Conservation (phyloP, 192 early-diverging fungal species). For the Endogone sp. region DNA sequence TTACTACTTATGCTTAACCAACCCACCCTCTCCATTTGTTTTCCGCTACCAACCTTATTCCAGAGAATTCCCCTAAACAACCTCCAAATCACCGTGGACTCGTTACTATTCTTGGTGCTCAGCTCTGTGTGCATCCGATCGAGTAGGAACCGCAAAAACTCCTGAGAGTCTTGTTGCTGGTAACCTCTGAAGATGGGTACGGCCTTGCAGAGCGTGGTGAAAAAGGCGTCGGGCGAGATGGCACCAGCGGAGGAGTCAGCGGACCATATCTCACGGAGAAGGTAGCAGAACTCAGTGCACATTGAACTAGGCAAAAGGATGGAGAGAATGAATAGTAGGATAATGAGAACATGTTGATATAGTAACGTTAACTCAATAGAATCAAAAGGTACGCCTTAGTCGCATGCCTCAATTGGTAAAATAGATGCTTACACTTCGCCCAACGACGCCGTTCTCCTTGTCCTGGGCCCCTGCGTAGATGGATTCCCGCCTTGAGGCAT, state of each 20-base stretch:
- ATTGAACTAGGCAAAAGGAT: neutral
- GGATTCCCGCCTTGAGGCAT: neutral
- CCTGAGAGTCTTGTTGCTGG: slow-evolving; percentile 97
- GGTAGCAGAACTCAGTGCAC: neutral
- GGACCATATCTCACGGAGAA: slow-evolving; percentile 1
- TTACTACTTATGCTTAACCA: no score
- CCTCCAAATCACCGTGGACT: neutral
- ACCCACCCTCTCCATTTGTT: no score
- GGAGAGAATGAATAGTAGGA: no score
- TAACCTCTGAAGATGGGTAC: slow-evolving; percentile 74
- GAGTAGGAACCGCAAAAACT: slow-evolving; percentile 88
- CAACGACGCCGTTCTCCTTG: neutral
- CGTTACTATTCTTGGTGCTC: no score
- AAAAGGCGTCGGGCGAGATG: neutral
- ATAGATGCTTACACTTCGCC: neutral
- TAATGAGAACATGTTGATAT: no score
- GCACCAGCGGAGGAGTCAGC: neutral
- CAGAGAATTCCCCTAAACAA: neutral
- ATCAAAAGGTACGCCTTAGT: no score
- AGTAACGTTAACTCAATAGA: no score
- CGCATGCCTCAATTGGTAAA: no score
- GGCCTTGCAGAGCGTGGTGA: slow-evolving; percentile 1
- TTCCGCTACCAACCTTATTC: neutral
- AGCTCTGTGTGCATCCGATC: slow-evolving; percentile 91
- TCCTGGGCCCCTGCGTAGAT: neutral